A percentile compares a stretch with the other conserved stretches of the same genome.
Conservation (phyloP, 495 filamentous ascomycete species). For the Penicillium malachiteum region DNA sequence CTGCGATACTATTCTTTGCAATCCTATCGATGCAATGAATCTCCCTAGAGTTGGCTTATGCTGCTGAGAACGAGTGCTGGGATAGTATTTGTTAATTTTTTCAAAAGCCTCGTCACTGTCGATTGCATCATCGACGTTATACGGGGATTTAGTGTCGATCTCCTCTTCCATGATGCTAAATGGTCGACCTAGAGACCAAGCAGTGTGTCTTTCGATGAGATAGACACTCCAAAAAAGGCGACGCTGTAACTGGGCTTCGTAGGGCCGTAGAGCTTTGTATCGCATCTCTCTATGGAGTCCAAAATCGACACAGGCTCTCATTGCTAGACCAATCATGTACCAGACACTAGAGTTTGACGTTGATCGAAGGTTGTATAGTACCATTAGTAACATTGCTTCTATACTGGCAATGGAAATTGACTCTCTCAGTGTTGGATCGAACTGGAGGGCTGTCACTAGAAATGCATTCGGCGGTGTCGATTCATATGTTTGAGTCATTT, state of each 20-base stretch:
- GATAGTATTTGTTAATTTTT: neutral
- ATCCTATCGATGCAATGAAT: constrained; percentile 34
- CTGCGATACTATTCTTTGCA: constrained; percentile 38
- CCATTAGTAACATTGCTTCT: constrained; percentile 41
- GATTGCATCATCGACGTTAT: constrained; percentile 27
- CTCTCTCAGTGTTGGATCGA: constrained; percentile 30
- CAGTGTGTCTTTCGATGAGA: constrained; percentile 35
- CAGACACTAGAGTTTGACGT: constrained; percentile 39
- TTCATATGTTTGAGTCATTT: constrained; percentile 36
- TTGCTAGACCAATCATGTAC: constrained; percentile 46
- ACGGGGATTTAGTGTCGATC: constrained; percentile 37
- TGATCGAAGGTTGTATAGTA: constrained; percentile 38
- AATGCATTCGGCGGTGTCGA: constrained; percentile 17
- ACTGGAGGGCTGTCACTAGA: constrained; percentile 30
- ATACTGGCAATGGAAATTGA: constrained; percentile 36
- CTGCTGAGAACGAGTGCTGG: neutral
- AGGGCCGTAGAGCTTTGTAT: constrained; percentile 20
- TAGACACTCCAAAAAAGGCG: constrained; percentile 48
- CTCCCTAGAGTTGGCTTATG: constrained; percentile 10
- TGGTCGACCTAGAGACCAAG: constrained; percentile 38
- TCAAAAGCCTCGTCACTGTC: constrained; percentile 14
- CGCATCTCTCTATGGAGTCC: constrained; percentile 35
- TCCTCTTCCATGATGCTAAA: constrained; percentile 43
- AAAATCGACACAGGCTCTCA: constrained; percentile 43
- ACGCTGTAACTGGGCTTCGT: constrained; percentile 32